These are phyloP conservation scores for Mortierella sp. DNA, from an alignment of 371 early-diverging fungal genomes.

Conservation along the genomic window DNA sequence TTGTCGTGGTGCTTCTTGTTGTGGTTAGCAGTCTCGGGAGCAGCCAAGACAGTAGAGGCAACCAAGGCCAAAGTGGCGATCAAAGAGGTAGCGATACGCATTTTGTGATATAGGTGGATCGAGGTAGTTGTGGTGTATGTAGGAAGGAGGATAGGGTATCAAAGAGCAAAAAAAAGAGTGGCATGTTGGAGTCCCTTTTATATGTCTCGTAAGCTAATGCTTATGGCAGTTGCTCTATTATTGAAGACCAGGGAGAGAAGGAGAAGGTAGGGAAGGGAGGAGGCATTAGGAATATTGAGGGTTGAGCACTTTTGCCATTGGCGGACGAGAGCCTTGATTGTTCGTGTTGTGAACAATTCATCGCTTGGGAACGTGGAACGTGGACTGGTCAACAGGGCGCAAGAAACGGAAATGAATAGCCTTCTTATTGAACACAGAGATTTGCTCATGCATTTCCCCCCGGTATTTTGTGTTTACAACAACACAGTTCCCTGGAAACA, in stretches of 20 bases:
- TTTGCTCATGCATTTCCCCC: background rate
- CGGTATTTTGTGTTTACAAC: background rate
- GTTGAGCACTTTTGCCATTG: background rate
- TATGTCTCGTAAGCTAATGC: background rate
- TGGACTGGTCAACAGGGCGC: constrained; percentile 7
- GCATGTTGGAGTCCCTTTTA: background rate
- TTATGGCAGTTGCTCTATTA: background rate
- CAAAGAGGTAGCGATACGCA: constrained; percentile 43
- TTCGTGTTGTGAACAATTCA: constrained; percentile 1
- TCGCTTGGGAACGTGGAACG: constrained; percentile 4
- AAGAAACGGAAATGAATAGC: background rate
- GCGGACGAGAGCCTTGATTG: background rate
- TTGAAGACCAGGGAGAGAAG: background rate
- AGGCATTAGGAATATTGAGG: background rate
- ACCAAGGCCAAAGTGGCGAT: constrained; percentile 50
- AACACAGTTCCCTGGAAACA: background rate
- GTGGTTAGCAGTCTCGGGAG: constrained; percentile 11
- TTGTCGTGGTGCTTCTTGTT: constrained; percentile 22
- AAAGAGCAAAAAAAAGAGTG: background rate
- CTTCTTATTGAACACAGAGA: background rate
- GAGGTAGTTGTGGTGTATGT: background rate
- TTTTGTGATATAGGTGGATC: background rate
- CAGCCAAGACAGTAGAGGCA: constrained; percentile 48
- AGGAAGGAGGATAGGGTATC: background rate
- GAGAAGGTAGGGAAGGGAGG: background rate